Percentiles rank a stretch among this genome's conserved stretches.
phyloP scores from a whole-genome alignment of 768 basidiomycete genomes.

The Chlorophyllum brunneum region DNA sequence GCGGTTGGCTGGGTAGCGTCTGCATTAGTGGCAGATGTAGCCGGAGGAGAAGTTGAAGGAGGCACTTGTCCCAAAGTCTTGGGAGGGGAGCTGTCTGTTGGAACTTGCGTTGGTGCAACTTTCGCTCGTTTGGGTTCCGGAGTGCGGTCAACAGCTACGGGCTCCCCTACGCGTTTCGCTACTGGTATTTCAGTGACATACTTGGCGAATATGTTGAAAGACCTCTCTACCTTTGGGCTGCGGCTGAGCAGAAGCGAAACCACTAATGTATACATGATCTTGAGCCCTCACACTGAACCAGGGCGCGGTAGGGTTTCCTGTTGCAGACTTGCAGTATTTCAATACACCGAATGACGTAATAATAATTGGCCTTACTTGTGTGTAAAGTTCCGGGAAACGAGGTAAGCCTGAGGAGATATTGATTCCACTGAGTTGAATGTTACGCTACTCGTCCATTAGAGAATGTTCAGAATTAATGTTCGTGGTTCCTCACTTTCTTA shows the following conservation, averaged over 20 bases:
- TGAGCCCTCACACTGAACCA: constrained; percentile 54
- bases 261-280: constrained; percentile 44
- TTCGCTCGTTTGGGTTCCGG: constrained; percentile 30
- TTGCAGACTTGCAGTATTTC: constrained; percentile 27
- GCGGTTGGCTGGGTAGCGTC: constrained; percentile 18
- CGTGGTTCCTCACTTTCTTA: constrained; percentile 44
- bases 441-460: constrained; percentile 37
- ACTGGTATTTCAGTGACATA: constrained; percentile 15
- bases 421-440: constrained; percentile 54
- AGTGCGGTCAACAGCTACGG: constrained; percentile 24
- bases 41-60: neutral
- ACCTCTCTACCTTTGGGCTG: constrained; percentile 21
- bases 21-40: neutral
- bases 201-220: neutral
- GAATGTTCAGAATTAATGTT: neutral
- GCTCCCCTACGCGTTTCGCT: constrained; percentile 44
- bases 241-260: constrained; percentile 37
- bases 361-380: neutral
- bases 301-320: constrained; percentile 34
- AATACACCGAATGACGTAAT: constrained; percentile 8
- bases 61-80: constrained; percentile 21
- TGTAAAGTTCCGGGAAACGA: constrained; percentile 47
- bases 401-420: constrained; percentile 38
- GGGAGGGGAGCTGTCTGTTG: constrained; percentile 17
- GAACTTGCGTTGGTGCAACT: neutral